Conservation (phyloP, 768 basidiomycete genomes). For the Suillus subalutaceus region DNA sequence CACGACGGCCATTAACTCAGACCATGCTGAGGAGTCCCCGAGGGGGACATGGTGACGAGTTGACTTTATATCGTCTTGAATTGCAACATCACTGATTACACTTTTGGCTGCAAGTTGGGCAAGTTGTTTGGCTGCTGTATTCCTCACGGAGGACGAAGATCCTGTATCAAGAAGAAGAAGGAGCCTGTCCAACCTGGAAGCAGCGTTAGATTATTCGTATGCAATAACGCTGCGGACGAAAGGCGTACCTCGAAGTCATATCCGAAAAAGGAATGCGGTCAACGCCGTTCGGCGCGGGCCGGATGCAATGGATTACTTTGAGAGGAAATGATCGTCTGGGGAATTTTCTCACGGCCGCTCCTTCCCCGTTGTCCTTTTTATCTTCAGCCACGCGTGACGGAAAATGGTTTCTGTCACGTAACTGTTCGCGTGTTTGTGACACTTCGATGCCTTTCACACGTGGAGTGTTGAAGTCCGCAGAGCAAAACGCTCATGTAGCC, state of each 20-base stretch:
- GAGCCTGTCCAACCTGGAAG: constrained; percentile 89
- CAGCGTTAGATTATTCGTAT: constrained; percentile 7
- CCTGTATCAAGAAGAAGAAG: constrained; percentile 95
- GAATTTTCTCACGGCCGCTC: constrained; percentile 51
- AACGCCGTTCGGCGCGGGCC: constrained; percentile 50
- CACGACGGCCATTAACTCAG: constrained; percentile 87
- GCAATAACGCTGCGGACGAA: constrained; percentile 13
- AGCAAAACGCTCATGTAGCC: constrained; percentile 2
- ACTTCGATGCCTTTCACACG: constrained; percentile 18
- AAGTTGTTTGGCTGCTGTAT: constrained; percentile 96
- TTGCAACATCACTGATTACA: constrained; percentile 79
- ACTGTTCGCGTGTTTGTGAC: constrained; percentile 27
- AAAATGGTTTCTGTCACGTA: constrained; percentile 41
- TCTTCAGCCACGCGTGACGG: constrained; percentile 51
- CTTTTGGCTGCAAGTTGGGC: constrained; percentile 89
- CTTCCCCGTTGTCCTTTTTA: constrained; percentile 62
- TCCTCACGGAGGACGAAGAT: constrained; percentile 84
- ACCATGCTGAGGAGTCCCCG: constrained; percentile 80
- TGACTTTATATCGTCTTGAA: constrained; percentile 75
- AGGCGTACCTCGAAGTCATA: constrained; percentile 75
- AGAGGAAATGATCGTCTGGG: constrained; percentile 49
- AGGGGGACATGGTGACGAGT: constrained; percentile 59
- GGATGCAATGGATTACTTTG: constrained; percentile 44
- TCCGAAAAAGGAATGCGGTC: constrained; percentile 54
- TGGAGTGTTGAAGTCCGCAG: constrained; percentile 7